Evolutionary conservation across 805 yeast species (phyloP).

Genomic region (Lachancea kluyveri): DNA sequence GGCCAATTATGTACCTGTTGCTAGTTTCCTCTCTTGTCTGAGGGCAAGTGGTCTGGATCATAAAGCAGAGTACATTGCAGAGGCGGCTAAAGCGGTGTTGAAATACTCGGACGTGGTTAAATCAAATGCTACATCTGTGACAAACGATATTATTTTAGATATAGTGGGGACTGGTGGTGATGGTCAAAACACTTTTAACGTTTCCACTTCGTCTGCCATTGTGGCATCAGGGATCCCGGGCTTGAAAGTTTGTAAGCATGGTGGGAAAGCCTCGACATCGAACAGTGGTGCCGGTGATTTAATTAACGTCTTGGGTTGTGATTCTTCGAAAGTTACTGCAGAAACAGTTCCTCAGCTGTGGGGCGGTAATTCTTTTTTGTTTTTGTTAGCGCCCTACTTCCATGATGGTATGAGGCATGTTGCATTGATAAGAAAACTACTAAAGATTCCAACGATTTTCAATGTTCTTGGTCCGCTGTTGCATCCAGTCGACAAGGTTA

Average conservation of each 20-base stretch:
- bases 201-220: constrained; percentile 89
- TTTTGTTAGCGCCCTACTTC: constrained; percentile 90
- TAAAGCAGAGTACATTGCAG: constrained; percentile 73
- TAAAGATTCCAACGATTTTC: constrained; percentile 91
- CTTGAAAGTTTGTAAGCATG: constrained; percentile 83
- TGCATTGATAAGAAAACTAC: constrained; percentile 63
- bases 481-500: constrained; percentile 76
- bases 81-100: constrained; percentile 73
- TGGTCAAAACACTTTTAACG: constrained; percentile 95
- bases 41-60: constrained; percentile 73
- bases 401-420: constrained; percentile 88
- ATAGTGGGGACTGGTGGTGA: constrained; percentile 99
- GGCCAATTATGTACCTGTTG: constrained; percentile 48
- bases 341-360: constrained; percentile 51
- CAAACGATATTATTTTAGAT: constrained; percentile 55
- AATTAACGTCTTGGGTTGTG: constrained; percentile 75
- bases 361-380: constrained; percentile 43
- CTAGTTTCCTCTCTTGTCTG: constrained; percentile 75
- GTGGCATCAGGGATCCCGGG: constrained; percentile 82
- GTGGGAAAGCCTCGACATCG: constrained; percentile 95
- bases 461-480: constrained; percentile 90
- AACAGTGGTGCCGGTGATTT: constrained; percentile 92
- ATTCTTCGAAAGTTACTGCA: constrained; percentile 60
- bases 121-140: constrained; percentile 36
- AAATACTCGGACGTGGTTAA: constrained; percentile 56